These are phyloP conservation scores for Marasmius fiardii DNA, from an alignment of 1,284 basidiomycete species.

Conservation along the genomic window DNA sequence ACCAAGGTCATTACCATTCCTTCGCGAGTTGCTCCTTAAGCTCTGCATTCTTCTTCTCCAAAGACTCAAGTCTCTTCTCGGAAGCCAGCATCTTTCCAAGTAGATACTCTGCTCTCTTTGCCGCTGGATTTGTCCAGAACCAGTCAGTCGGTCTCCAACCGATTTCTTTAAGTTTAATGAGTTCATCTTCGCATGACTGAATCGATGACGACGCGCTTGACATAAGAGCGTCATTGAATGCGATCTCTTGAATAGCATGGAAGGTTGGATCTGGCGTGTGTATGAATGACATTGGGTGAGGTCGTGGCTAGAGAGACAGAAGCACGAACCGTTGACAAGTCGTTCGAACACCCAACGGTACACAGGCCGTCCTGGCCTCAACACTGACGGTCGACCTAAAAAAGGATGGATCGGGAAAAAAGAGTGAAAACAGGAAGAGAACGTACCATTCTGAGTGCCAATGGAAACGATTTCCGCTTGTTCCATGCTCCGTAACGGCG, in stretches of 20 bases:
- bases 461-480: conserved; percentile 88
- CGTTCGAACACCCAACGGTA: conserved; percentile 83
- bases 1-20: conserved; percentile 19
- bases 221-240: conserved; percentile 75
- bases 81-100: conserved; percentile 73
- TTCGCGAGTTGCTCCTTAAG: conserved; percentile 59
- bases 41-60: conserved; percentile 69
- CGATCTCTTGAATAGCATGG: conserved; percentile 79
- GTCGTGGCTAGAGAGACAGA: not conserved
- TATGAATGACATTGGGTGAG: not conserved
- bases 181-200: conserved; percentile 73
- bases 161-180: conserved; percentile 64
- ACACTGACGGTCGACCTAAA: conserved; percentile 77
- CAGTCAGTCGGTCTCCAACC: conserved; percentile 38
- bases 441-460: conserved; percentile 66
- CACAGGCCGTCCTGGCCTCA: conserved; percentile 89
- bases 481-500: conserved; percentile 81
- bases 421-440: not conserved
- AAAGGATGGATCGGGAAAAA: not conserved
- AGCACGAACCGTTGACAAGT: conserved; percentile 65
- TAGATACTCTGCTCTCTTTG: conserved; percentile 64
- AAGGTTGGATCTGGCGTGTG: conserved; percentile 67
- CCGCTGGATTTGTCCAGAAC: conserved; percentile 53
- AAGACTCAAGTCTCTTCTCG: conserved; percentile 59
- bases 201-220: conserved; percentile 65